Evolutionary conservation across 495 filamentous ascomycete genomes (phyloP).

Genomic region (Talaromyces proteolyticus): DNA sequence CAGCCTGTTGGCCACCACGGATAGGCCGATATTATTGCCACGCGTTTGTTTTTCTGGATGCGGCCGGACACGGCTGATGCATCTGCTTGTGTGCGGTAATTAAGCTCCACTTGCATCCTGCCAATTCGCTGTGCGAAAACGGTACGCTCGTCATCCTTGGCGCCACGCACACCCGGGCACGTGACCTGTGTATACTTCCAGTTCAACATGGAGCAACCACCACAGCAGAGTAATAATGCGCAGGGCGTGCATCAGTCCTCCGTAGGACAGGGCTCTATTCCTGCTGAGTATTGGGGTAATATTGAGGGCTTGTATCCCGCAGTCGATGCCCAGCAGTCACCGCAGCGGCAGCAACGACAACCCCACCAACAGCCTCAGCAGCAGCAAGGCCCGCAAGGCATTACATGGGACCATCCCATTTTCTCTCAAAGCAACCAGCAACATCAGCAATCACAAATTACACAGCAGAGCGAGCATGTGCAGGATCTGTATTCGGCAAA

Average conservation of each 20-base stretch:
- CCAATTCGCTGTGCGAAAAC: neutral
- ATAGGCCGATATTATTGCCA: neutral
- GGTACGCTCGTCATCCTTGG: neutral
- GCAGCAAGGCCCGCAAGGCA: constrained; percentile 20
- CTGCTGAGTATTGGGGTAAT: constrained; percentile 32
- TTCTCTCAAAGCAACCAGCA: constrained; percentile 24
- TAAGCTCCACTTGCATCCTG: neutral
- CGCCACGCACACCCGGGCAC: neutral
- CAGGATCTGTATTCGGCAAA: constrained; percentile 31
- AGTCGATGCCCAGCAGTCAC: constrained; percentile 16
- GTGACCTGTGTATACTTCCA: neutral
- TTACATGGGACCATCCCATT: constrained; percentile 29
- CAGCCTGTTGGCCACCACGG: too few species aligned
- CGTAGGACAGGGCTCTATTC: constrained; percentile 18
- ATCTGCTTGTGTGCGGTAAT: neutral
- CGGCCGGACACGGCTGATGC: neutral
- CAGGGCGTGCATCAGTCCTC: too few species aligned
- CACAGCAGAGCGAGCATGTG: constrained; percentile 12
- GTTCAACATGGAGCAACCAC: constrained; percentile 33
- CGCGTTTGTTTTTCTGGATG: neutral
- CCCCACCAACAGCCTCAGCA: constrained; percentile 15
- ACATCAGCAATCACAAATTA: constrained; percentile 12
- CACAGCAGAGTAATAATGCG: constrained; percentile 26
- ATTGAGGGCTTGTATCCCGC: constrained; percentile 29
- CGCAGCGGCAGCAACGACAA: constrained; percentile 23